Conservation (phyloP, 495 filamentous ascomycete genomes). For the Xeromyces bisporus region DNA sequence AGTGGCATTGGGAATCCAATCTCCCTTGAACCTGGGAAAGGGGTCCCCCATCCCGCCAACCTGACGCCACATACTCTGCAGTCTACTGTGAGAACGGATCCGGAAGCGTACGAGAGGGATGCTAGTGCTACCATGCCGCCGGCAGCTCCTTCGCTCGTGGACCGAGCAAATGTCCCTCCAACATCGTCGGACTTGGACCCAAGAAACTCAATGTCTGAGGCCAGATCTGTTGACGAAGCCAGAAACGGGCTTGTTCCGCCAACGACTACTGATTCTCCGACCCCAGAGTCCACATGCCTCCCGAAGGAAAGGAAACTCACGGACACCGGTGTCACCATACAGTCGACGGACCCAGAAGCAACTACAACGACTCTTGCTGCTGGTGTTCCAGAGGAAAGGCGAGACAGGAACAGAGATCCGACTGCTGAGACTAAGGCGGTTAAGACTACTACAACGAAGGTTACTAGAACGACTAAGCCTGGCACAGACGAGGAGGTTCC, state of each 20-base stretch:
- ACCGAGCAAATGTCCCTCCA: background rate
- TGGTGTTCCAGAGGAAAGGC: slow-evolving; percentile 45
- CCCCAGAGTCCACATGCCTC: slow-evolving; percentile 77
- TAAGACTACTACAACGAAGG: slow-evolving; percentile 1
- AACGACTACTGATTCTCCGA: slow-evolving; percentile 44
- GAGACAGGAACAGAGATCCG: slow-evolving; percentile 4
- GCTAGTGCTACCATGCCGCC: slow-evolving; percentile 39
- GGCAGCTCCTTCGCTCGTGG: slow-evolving; percentile 8
- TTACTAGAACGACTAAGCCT: slow-evolving; percentile 4
- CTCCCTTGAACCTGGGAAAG: slow-evolving; percentile 60
- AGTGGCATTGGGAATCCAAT: slow-evolving; percentile 66
- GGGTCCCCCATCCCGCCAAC: slow-evolving; percentile 46
- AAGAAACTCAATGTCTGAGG: background rate
- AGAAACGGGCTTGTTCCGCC: slow-evolving; percentile 41
- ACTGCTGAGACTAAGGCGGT: slow-evolving; percentile 36
- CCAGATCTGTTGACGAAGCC: slow-evolving; percentile 1
- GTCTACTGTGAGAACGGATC: slow-evolving; percentile 53
- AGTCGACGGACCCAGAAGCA: slow-evolving; percentile 47
- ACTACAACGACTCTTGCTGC: slow-evolving; percentile 62
- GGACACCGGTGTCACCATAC: slow-evolving; percentile 41
- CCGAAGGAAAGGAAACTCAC: slow-evolving; percentile 37
- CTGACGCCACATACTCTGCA: slow-evolving; percentile 29
- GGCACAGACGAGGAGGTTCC: slow-evolving; percentile 42
- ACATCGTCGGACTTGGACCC: background rate
- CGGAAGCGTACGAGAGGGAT: slow-evolving; percentile 66